These are phyloP conservation scores for Cutaneotrichosporon cutaneum DNA, from an alignment of 1,284 basidiomycete genomes.

Conservation along the genomic window DNA sequence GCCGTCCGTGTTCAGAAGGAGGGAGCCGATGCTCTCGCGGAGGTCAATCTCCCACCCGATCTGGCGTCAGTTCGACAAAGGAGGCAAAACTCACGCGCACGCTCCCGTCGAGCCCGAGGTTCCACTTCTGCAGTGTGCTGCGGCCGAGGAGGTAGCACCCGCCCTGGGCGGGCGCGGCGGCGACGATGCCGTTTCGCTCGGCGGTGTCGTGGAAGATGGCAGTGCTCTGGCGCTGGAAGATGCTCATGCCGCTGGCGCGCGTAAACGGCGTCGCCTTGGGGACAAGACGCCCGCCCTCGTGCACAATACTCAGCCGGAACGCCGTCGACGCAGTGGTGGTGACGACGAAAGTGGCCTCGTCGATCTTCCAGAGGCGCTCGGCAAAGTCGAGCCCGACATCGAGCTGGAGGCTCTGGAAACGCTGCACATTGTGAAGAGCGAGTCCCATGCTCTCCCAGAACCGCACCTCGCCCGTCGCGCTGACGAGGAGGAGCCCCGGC, in stretches of 20 bases:
- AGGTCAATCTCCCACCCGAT: constrained; percentile 44
- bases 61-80: constrained; percentile 14
- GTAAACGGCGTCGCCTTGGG: constrained; percentile 40
- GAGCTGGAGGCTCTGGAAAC: constrained; percentile 33
- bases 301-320: constrained; percentile 43
- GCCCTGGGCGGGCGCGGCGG: constrained; percentile 25
- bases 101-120: constrained; percentile 31
- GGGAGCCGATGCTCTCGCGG: constrained; percentile 33
- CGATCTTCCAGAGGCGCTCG: constrained; percentile 42
- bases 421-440: constrained; percentile 48
- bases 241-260: constrained; percentile 39
- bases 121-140: constrained; percentile 45
- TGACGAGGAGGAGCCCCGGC: constrained; percentile 53
- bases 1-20: constrained; percentile 32
- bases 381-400: constrained; percentile 50
- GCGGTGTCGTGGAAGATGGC: constrained; percentile 34
- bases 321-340: constrained; percentile 49
- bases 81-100: constrained; percentile 28
- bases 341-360: constrained; percentile 44
- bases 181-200: constrained; percentile 36
- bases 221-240: constrained; percentile 41
- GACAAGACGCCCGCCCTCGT: constrained; percentile 40
- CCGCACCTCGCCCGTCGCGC: constrained; percentile 47
- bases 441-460: constrained; percentile 53
- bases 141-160: constrained; percentile 39